Evolutionary conservation across 306 rosid genomes (phyloP), one percentile per base, ranked within the genome.

Genomic region (Corylus americana): DNA sequence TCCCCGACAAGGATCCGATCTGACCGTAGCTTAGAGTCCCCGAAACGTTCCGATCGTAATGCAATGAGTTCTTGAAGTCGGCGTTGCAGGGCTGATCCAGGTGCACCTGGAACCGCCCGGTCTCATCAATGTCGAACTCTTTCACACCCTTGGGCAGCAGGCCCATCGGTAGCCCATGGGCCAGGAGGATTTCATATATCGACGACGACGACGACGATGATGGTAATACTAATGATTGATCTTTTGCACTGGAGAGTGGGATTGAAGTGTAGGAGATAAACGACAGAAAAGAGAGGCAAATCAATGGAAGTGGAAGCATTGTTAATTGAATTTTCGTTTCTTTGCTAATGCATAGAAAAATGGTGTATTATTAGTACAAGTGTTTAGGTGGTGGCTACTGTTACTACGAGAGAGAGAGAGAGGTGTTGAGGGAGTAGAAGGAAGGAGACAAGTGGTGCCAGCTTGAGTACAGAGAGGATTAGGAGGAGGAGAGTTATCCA

Each of bases 11-110:
- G 5, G 77, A 73, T 10, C 85, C 88, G 85, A 94, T 90, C 89
- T 80, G 87, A 2, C 91, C 97, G 29, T 77, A 89, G 44, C 87
- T 88, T 44, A 94, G 73, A 47, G 78, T 71, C 8, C 98, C 98
- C 0, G 96, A 85, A 31, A 94, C 93, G 76, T 94, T 92, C 1
- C 82, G 54, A 1, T 94, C 98, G 78, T 92, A 94, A 89, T 92
- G 98, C 76, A 94, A 84, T 45, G 89, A 85, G 82, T 78, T 94
- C 81, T 94, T 96, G 78, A 94, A 94, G 79, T 90, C 88, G 47
- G 98, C 98, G 81, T 92, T 89, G 79, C 98, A 94, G 14, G 96
- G 94, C 79, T 87, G 93, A 75, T 94, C 98, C 63, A 92, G 78
- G 77, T 86, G 83, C 0, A 85, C 94, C 86, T 87, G 68, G 78